These are phyloP conservation scores for Emergomyces pasteurianus DNA, from an alignment of 2,329 filamentous ascomycete genomes.

Conservation along the genomic window DNA sequence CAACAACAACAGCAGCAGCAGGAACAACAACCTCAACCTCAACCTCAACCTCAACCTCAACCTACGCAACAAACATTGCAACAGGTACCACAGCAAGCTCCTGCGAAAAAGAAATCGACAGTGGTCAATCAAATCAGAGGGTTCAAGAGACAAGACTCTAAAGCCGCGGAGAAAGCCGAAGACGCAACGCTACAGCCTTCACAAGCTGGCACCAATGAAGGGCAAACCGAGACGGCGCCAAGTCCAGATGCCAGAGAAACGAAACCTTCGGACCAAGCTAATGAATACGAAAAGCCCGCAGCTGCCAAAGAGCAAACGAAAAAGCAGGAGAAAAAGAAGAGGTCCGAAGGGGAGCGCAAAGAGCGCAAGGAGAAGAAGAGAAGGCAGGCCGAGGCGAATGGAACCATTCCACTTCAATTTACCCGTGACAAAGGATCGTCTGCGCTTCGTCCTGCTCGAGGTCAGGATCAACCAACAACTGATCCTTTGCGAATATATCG, in stretches of 20 bases:
- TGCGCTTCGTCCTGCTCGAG: slow-evolving; percentile 21
- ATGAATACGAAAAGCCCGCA: slow-evolving; percentile 19
- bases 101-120: slow-evolving; percentile 1
- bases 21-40: no score
- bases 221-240: slow-evolving; percentile 29
- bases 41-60: no score
- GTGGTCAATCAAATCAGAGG: background rate
- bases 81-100: background rate
- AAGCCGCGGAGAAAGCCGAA: slow-evolving; percentile 49
- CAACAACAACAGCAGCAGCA: background rate
- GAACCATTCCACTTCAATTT: slow-evolving; percentile 73
- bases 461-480: slow-evolving; percentile 63
- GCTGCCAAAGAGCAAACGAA: slow-evolving; percentile 41
- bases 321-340: slow-evolving; percentile 94
- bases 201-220: slow-evolving; percentile 42
- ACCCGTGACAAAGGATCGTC: slow-evolving; percentile 49
- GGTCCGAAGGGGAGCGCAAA: slow-evolving; percentile 83
- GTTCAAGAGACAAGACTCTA: slow-evolving; percentile 9
- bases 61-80: background rate
- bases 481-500: slow-evolving; percentile 89
- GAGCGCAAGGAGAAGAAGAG: slow-evolving; percentile 83
- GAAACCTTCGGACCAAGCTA: slow-evolving; percentile 18
- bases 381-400: slow-evolving; percentile 75
- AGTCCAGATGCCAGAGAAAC: background rate
- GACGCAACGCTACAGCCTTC: slow-evolving; percentile 61